These are phyloP conservation scores for Fraxinus cuspidata DNA, from an alignment of 257 asterid genomes.

Conservation along the genomic window DNA sequence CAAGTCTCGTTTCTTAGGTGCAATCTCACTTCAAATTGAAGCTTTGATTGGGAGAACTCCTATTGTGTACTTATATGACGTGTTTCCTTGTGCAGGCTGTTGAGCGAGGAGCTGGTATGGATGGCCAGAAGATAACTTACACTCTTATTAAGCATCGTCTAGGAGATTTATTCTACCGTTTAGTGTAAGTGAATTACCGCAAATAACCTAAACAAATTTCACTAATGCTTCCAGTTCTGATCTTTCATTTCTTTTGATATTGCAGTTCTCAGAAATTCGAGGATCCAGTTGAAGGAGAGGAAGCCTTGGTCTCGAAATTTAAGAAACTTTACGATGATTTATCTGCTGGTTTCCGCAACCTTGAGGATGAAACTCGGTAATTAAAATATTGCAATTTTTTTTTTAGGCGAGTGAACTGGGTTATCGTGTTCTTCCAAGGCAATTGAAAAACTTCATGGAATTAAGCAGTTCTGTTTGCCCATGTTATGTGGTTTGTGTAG, in stretches of 20 bases:
- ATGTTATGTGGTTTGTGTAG: constrained; percentile 41
- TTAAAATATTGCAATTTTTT: background rate
- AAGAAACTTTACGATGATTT: constrained; percentile 87
- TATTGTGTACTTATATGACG: background rate
- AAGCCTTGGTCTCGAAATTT: constrained; percentile 61
- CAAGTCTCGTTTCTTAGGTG: background rate
- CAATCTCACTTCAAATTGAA: background rate
- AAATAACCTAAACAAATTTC: background rate
- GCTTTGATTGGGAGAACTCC: background rate
- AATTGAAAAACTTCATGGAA: constrained; percentile 26
- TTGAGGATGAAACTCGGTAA: constrained; percentile 94
- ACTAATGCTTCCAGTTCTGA: constrained; percentile 5
- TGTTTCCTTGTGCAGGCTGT: constrained; percentile 63
- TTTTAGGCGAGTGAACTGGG: constrained; percentile 18
- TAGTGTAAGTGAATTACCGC: constrained; percentile 67
- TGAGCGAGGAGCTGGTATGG: constrained; percentile 99
- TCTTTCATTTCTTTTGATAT: background rate
- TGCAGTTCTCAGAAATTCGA: constrained; percentile 96
- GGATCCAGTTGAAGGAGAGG: constrained; percentile 99
- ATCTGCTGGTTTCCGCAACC: constrained; percentile 94
- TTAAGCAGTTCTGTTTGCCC: constrained; percentile 28
- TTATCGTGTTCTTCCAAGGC: background rate
- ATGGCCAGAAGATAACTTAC: constrained; percentile 93
- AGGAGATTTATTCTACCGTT: constrained; percentile 91
- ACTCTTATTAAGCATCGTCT: constrained; percentile 88